These are phyloP conservation scores for Gymnopilus dilepis DNA, from an alignment of 768 basidiomycete species.

Conservation along the genomic window DNA sequence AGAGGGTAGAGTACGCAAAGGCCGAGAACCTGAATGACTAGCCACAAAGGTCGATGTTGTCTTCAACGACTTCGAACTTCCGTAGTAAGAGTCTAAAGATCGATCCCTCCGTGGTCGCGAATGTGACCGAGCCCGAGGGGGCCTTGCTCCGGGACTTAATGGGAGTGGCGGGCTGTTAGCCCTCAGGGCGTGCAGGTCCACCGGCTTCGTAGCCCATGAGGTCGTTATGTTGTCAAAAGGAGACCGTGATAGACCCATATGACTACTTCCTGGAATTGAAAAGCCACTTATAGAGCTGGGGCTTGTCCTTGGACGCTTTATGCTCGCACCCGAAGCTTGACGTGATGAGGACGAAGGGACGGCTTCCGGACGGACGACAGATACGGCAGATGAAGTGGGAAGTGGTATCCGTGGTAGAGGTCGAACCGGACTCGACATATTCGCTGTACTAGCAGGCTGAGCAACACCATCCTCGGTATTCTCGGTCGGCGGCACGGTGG, in stretches of 20 bases:
- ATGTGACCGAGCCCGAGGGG: constrained; percentile 27
- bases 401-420: constrained; percentile 32
- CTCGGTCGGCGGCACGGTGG: constrained; percentile 6
- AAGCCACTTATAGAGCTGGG: constrained; percentile 25
- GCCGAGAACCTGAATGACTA: background rate
- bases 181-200: constrained; percentile 26
- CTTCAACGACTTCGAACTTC: constrained; percentile 1
- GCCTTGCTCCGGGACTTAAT: constrained; percentile 8
- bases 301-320: constrained; percentile 33
- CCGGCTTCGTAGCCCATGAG: constrained; percentile 31
- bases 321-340: constrained; percentile 10
- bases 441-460: background rate
- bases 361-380: background rate
- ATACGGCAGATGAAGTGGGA: constrained; percentile 11
- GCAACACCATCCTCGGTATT: constrained; percentile 13
- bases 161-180: constrained; percentile 12
- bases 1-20: constrained; percentile 5
- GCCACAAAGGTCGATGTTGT: background rate
- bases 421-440: constrained; percentile 21
- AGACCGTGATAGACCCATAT: constrained; percentile 13
- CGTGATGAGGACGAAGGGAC: background rate
- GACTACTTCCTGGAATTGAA: background rate
- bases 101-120: constrained; percentile 28
- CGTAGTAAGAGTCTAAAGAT: constrained; percentile 27
- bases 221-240: constrained; percentile 23